Conservation (phyloP, 2,329 filamentous ascomycete species). For the Pseudogymnoascus sp. region DNA sequence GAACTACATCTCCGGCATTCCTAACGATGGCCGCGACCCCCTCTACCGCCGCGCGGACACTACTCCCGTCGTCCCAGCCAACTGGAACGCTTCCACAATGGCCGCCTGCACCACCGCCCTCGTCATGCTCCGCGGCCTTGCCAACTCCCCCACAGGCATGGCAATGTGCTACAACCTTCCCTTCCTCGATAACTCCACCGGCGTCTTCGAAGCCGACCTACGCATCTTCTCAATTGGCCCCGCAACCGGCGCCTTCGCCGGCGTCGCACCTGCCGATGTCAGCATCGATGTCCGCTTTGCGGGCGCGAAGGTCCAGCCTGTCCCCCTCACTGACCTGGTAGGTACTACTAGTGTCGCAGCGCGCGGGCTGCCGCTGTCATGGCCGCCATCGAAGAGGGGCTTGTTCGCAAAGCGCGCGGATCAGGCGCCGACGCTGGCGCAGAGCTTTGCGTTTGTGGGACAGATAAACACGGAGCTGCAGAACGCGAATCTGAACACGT, state of each 20-base stretch:
- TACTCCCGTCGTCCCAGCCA: not conserved
- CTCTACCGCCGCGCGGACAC: not conserved
- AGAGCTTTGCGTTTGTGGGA: conserved; percentile 60
- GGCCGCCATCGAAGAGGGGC: conserved; percentile 15
- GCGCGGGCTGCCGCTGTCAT: conserved; percentile 19
- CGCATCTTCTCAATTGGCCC: conserved; percentile 60
- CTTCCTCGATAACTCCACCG: conserved; percentile 56
- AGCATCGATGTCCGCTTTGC: conserved; percentile 46
- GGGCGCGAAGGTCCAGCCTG: conserved; percentile 43
- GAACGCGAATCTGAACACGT: conserved; percentile 50
- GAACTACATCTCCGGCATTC: not conserved
- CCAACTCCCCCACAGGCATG: conserved; percentile 66
- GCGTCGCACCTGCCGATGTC: conserved; percentile 44
- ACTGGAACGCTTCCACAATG: conserved; percentile 47
- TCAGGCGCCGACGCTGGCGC: conserved; percentile 38
- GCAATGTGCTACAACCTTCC: conserved; percentile 78
- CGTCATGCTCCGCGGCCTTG: conserved; percentile 41
- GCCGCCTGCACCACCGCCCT: conserved; percentile 53
- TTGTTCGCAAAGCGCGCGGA: conserved; percentile 18
- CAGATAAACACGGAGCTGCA: conserved; percentile 54
- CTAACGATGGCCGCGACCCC: not conserved
- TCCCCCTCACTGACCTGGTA: conserved; percentile 25
- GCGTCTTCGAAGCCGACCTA: conserved; percentile 69
- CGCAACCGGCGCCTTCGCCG: conserved; percentile 39
- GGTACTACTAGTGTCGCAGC: not conserved